Base-by-base conservation (phyloP, 768 basidiomycete species). In the Lentinula guzmanii region DNA sequence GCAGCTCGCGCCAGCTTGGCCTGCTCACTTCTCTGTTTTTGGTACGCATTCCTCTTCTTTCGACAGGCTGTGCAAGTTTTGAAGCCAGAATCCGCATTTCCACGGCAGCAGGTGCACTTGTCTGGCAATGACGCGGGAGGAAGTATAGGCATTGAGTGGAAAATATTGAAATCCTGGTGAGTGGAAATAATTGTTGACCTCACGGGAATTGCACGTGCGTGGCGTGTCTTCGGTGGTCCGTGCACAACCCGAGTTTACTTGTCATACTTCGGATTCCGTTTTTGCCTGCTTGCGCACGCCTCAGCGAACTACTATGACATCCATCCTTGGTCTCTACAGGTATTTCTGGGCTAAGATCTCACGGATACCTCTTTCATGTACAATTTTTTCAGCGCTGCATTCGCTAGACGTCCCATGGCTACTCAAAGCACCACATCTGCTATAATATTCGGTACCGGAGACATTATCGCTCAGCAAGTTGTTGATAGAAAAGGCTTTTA, bases 381-480 rank as follows among this genome's bases (percentile, higher is more conserved):
- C 28, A 28, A 2, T 34, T 18, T 8, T 15, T 13, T 33, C 64
- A 80, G 79, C 65, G 70, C 76, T 11, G 71, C 76, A 28, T 71
- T 82, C 28, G 70, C 76, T 50, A 75, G 76, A 41, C 73, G 75
- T 15, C 80, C 81, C 0, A 68, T 80, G 66, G 33, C 35, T 24
- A 43, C 41, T 31, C 54, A 56, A 35, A 39, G 37, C 24, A 13
- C 37, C 1, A 39, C 76, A 10, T 79, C 80, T 1, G 75, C 74
- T 6, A 61, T 79, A 61, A 69, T 84, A 9, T 84, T 84, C 58
- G 79, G 81, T 58, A 69, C 72, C n/a, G 83, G 82, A 33, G 85
- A 85, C 67, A 61, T 86, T 9, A 76, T 89, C 34, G 87, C 86
- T 5, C 86, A 88, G 70, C 87, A 89, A 70, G 74, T 72, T 3